Conservation (phyloP, 306 rosid species). For the Glycyrrhiza uralensis region DNA sequence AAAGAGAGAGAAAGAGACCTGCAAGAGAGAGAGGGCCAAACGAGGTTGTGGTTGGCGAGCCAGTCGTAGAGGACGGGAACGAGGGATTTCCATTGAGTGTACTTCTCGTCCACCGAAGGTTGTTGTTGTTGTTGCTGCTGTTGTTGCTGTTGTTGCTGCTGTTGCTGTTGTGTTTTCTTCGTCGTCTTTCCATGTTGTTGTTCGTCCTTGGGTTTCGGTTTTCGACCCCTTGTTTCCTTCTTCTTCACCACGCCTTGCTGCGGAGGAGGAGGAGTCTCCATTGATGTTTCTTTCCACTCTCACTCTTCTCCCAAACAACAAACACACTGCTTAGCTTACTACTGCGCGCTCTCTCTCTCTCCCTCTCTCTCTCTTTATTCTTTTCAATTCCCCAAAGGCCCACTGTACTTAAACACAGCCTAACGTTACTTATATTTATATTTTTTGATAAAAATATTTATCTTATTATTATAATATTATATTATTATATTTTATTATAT, state of each 20-base stretch:
- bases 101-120: slow-evolving; percentile 70
- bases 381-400: no score
- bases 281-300: not conserved
- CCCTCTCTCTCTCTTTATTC: not conserved
- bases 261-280: slow-evolving; percentile 29
- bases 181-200: slow-evolving; percentile 12
- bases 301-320: no score
- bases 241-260: slow-evolving; percentile 45
- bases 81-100: slow-evolving; percentile 84
- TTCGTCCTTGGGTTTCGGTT: slow-evolving; percentile 79
- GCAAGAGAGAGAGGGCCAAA: slow-evolving; percentile 97
- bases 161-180: slow-evolving; percentile 46
- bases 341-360: not conserved
- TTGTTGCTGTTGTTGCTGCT: slow-evolving; percentile 25
- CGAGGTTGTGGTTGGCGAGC: slow-evolving; percentile 94
- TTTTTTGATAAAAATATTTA: no score
- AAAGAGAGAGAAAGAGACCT: slow-evolving; percentile 35
- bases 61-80: slow-evolving; percentile 93
- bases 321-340: not conserved
- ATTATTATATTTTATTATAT: no score
- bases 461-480: no score
- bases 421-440: no score
- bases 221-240: slow-evolving; percentile 86
- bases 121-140: slow-evolving; percentile 40
- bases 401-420: no score